A percentile compares a stretch with the other conserved stretches of the same genome.
Conservation (phyloP, 208 protist species). For the Leishmania braziliensis region DNA sequence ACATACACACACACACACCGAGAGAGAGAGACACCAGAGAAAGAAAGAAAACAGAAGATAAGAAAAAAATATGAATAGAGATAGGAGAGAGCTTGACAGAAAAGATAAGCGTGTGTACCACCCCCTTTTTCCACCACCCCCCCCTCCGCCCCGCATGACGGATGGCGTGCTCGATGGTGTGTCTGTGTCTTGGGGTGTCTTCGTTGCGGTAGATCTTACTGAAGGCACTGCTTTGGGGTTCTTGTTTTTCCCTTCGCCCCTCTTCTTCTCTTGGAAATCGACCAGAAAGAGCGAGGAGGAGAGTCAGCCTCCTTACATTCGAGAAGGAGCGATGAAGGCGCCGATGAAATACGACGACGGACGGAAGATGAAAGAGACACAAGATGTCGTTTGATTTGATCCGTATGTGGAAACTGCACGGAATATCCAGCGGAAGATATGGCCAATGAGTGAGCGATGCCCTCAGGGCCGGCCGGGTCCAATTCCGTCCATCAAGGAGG, state of each 20-base stretch:
- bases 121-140: not conserved
- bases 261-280: not conserved
- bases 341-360: not conserved
- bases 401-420: not conserved
- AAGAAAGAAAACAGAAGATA: not conserved
- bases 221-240: not conserved
- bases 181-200: not conserved
- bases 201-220: not conserved
- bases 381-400: not conserved
- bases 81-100: not conserved
- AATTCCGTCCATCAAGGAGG: not conserved
- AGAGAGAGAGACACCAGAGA: not conserved
- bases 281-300: not conserved
- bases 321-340: not conserved
- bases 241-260: not conserved
- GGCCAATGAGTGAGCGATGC: not conserved
- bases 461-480: not conserved
- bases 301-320: not conserved
- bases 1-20: not conserved
- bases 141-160: not conserved
- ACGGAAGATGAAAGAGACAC: not conserved
- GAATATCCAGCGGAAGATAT: not conserved
- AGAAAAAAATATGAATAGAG: constrained; percentile 8
- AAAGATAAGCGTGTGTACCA: not conserved
- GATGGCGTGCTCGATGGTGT: not conserved